Evolutionary conservation across 768 basidiomycete species (phyloP), one percentile per base, ranked within the genome.

Genomic region (Hydnomerulius pinastri): DNA sequence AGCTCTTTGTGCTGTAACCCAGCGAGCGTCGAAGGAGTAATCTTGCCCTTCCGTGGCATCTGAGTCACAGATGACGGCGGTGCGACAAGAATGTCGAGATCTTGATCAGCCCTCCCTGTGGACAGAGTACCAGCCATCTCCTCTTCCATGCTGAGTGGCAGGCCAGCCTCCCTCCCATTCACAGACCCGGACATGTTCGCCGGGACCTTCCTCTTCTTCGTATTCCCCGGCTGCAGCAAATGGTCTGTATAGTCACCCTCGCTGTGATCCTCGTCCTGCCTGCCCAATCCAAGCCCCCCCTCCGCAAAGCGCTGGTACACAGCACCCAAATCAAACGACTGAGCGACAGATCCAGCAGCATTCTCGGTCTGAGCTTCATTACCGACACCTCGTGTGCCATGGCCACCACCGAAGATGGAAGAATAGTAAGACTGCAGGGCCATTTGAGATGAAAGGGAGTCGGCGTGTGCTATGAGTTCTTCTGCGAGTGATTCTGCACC

Each of bases 121-220:
- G 60, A 61, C 29, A 64, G 56, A 35, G 57, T 54, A 20, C 61
- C 59, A 38, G 57, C 62, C 11, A 57, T 58, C 53, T 77, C 80
- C 43, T 76, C 75, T 43, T 74, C 75, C 20, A 68, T 76, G 11
- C 73, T 73, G 32, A 75, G 73, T 44, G 64, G 61, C 33, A 77
- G 74, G 49, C 67, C 64, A 47, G 57, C 63, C 50, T 79, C 77
- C 37, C 75, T 76, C 46, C 77, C 75, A 37, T 66, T 71, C 38
- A 63, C 67, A 32, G 70, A 65, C 43, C 72, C 70, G 13, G 73
- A 66, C 46, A 72, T 63, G 65, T 88, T 85, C 30, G 81, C 79
- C 1, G 91, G 90, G 3, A 92, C 90, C 65, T 92, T 92, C 41
- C 90, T 77, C 72, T 92, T 92, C 80, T 92, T 92, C 41, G 88